These are phyloP conservation scores for Leucosporidium scottii DNA, from an alignment of 768 basidiomycete genomes.

Conservation along the genomic window DNA sequence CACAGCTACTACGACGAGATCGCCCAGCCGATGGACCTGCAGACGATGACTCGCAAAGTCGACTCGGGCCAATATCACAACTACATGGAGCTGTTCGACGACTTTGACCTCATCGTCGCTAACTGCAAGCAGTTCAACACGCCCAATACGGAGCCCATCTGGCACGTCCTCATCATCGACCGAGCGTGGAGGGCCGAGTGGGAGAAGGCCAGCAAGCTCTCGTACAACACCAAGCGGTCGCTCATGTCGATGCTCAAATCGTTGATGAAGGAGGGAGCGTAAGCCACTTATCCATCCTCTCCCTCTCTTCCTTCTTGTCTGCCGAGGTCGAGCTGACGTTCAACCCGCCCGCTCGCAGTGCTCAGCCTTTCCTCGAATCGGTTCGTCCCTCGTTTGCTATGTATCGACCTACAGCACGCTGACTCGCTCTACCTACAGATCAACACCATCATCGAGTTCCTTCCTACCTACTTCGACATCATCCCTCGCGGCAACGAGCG, in stretches of 20 bases:
- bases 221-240: slow-evolving; percentile 70
- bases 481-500: slow-evolving; percentile 79
- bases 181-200: slow-evolving; percentile 76
- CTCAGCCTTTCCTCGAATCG: neutral
- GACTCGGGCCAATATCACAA: slow-evolving; percentile 57
- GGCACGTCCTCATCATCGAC: slow-evolving; percentile 68
- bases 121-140: slow-evolving; percentile 95
- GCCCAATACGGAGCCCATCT: slow-evolving; percentile 63
- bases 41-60: slow-evolving; percentile 67
- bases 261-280: slow-evolving; percentile 57
- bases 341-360: neutral
- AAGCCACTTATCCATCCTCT: too few relatives aligned
- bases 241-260: slow-evolving; percentile 63
- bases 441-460: slow-evolving; percentile 54
- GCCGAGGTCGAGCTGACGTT: too few relatives aligned
- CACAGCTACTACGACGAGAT: slow-evolving; percentile 86
- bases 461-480: slow-evolving; percentile 81
- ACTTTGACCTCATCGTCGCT: slow-evolving; percentile 71
- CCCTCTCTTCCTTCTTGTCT: too few relatives aligned
- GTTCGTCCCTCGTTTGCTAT: neutral
- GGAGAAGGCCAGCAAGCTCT: slow-evolving; percentile 66
- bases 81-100: slow-evolving; percentile 74
- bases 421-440: slow-evolving; percentile 51
- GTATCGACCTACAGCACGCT: slow-evolving; percentile 3
- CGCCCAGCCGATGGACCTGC: slow-evolving; percentile 82